Evolutionary conservation across 2,329 filamentous ascomycete genomes (phyloP), one percentile per base, ranked within the genome.

Genomic region (Fusarium compactum): DNA sequence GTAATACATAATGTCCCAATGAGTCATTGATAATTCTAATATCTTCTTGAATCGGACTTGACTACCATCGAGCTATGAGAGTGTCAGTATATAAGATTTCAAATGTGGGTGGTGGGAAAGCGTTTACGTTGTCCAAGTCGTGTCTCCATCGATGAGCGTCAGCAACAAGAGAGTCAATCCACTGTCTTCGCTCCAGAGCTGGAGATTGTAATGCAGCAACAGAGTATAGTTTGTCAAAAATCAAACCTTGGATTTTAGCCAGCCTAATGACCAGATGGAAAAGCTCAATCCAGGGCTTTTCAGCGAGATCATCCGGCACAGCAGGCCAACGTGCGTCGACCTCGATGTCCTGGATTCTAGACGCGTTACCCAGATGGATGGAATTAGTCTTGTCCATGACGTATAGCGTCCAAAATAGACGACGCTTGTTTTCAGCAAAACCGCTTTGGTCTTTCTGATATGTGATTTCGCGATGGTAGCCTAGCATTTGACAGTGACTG

Each of bases 1-100:
- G 3, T 72, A 73, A n/a, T 71, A 72, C 67, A 72, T 71, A 18
- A 71, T 72, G 8, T 73, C 56, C 70, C 70, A 71, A 20, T 65
- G 61, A 2, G 20, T 44, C 10, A 45, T 57, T 1, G 70, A 72
- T 4, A 73, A 5, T 3, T 46, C 45, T 0, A 63, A 38, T 1
- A 73, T 24, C 10, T 63, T 40, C 0, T n/a, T 18, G 25, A 57
- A 69, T 2, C 54, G 62, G 6, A 70, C 64, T 8, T 43, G 47
- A 6, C 58, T 66, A 7, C 48, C 38, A 8, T 73, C 61, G 5
- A 70, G 27, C 69, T 72, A 8, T 7, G 16, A 0, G 6, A 4
- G 4, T 14, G 8, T 62, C n/a, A 45, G 52, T 38, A 20, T 38
- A 38, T 6, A 14, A 4, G 7, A 2, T 6, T 38, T 3, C 0